Evolutionary conservation across 495 filamentous ascomycete species (phyloP).

Genomic region (Hypoxylon subgilvum): DNA sequence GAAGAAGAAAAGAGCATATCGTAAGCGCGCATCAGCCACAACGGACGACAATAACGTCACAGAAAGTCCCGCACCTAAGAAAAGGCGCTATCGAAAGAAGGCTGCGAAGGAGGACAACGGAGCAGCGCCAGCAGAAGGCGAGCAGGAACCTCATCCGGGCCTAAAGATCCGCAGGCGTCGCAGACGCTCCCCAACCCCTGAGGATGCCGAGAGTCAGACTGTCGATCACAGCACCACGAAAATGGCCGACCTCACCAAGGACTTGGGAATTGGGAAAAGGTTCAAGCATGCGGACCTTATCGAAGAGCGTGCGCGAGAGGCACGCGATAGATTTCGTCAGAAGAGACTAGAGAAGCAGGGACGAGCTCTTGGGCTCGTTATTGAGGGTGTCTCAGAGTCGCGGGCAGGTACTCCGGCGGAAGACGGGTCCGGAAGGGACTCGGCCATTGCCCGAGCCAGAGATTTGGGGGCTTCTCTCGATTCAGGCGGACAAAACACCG

Average conservation of each 20-base stretch:
- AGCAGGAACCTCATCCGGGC: constrained; percentile 35
- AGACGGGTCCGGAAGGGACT: constrained; percentile 26
- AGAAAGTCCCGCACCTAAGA: constrained; percentile 31
- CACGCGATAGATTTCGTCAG: constrained; percentile 47
- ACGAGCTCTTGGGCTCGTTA: constrained; percentile 34
- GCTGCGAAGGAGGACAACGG: constrained; percentile 2
- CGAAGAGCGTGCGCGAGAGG: constrained; percentile 52
- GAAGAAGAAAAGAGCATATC: constrained; percentile 38
- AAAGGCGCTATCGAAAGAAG: constrained; percentile 31
- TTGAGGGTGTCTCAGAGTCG: constrained; percentile 13
- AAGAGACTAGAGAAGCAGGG: constrained; percentile 41
- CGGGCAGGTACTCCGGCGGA: constrained; percentile 16
- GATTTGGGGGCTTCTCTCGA: constrained; percentile 29
- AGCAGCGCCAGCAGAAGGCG: constrained; percentile 14
- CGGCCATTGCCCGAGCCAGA: constrained; percentile 33
- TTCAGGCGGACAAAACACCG: constrained; percentile 45
- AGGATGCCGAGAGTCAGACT: constrained; percentile 73
- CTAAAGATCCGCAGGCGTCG: constrained; percentile 37
- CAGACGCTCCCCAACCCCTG: constrained; percentile 69
- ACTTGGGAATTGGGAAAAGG: constrained; percentile 76
- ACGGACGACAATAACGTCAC: constrained; percentile 11
- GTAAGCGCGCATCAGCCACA: constrained; percentile 24
- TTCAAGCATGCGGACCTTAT: constrained; percentile 72
- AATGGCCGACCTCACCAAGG: constrained; percentile 83
- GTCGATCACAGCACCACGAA: constrained; percentile 73